A percentile compares a stretch with the other conserved stretches of the same genome.
Evolutionary conservation across 1,284 basidiomycete genomes (phyloP).

Genomic region (Leccinum griseonigrum): DNA sequence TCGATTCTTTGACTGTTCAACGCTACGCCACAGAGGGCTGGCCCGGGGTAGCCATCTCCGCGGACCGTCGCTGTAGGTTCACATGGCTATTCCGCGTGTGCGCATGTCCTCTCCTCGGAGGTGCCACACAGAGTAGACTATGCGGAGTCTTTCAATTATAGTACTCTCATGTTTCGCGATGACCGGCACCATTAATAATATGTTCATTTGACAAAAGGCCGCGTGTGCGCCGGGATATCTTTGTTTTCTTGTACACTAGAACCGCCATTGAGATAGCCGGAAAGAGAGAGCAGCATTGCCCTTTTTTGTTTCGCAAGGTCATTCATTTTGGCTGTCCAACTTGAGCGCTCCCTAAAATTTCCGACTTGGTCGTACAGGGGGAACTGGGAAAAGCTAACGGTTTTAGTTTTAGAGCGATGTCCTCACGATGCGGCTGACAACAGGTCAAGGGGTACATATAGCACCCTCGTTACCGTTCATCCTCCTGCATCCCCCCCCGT

Average conservation of each 20-base stretch:
- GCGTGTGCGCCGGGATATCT: background rate
- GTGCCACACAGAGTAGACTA: background rate
- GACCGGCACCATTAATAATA: background rate
- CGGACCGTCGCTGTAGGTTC: constrained; percentile 1
- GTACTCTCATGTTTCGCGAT: background rate
- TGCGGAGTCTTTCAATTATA: background rate
- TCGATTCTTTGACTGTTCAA: background rate
- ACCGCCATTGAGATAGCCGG: too few species aligned
- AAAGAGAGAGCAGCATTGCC: constrained; percentile 6
- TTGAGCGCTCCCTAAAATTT: constrained; percentile 7
- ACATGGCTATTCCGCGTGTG: background rate
- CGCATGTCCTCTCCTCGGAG: background rate
- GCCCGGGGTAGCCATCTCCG: background rate
- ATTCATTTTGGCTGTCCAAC: constrained; percentile 12
- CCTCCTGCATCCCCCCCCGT: background rate
- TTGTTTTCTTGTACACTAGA: background rate
- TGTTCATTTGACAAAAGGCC: background rate
- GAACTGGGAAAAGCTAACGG: background rate
- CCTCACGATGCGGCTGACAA: constrained; percentile 18
- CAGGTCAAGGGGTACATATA: constrained; percentile 28
- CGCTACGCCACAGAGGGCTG: background rate
- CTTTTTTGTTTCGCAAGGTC: background rate
- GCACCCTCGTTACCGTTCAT: background rate
- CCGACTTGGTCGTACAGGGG: constrained; percentile 3
- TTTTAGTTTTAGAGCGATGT: background rate